phyloP scores from a whole-genome alignment of 495 filamentous ascomycete genomes.

The Penicillium tannophilum region DNA sequence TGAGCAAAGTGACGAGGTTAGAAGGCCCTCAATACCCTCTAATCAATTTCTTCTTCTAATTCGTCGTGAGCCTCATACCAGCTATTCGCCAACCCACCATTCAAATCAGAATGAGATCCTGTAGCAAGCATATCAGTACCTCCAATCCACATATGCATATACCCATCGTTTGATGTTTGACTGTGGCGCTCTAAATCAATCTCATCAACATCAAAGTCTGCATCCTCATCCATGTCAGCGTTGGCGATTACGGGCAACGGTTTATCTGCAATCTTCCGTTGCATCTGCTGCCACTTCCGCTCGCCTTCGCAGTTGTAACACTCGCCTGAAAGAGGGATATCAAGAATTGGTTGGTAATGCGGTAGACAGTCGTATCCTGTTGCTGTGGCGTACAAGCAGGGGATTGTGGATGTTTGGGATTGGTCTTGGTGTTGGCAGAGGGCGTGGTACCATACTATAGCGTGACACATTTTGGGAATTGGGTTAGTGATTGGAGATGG shows the following conservation, averaged over 20 bases:
- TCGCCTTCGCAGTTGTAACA: conserved; percentile 23
- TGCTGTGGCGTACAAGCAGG: conserved; percentile 23
- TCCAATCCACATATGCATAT: not conserved
- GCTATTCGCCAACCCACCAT: not conserved
- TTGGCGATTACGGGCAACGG: not conserved
- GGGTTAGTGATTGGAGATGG: not conserved
- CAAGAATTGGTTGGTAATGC: conserved; percentile 2
- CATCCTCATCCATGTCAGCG: not conserved
- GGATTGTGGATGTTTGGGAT: conserved; percentile 16
- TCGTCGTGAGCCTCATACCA: not conserved
- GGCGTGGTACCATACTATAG: conserved; percentile 32
- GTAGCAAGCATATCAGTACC: not conserved
- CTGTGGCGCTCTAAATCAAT: not conserved
- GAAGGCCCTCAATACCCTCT: not conserved
- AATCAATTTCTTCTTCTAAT: not conserved
- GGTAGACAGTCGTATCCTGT: conserved; percentile 26
- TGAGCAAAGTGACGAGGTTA: not conserved
- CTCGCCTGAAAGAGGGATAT: conserved; percentile 23
- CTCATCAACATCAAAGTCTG: not conserved
- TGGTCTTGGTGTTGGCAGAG: conserved; percentile 27
- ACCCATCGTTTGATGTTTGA: not conserved
- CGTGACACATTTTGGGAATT: conserved; percentile 32
- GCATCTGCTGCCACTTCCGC: not conserved
- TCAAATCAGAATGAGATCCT: not conserved
- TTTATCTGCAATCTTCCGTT: not conserved